Percentiles rank a stretch among this genome's conserved stretches.
Conservation (phyloP, 768 basidiomycete species). For the Russula emetica region DNA sequence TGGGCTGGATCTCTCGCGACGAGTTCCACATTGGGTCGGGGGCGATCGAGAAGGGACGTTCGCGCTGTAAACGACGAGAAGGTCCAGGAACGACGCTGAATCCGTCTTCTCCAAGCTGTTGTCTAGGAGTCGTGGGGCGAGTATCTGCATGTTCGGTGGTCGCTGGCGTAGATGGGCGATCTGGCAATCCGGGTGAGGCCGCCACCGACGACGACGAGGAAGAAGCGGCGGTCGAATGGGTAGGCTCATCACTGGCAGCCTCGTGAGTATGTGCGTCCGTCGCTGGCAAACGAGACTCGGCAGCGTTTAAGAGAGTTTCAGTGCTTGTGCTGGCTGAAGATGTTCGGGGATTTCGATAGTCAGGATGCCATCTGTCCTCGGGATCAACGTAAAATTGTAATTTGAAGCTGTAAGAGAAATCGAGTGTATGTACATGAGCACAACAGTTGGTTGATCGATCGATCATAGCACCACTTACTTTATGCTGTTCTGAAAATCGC, state of each 20-base stretch:
- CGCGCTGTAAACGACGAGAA: constrained; percentile 9
- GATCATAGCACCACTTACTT: constrained; percentile 4
- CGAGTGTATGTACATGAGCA: not conserved
- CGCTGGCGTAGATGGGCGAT: not conserved
- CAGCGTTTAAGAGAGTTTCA: not conserved
- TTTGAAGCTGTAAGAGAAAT: constrained; percentile 5
- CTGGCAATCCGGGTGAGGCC: not conserved
- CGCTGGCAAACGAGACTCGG: not conserved
- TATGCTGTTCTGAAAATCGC: constrained; percentile 14
- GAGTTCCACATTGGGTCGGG: constrained; percentile 19
- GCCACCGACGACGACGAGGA: not conserved
- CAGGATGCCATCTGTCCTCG: not conserved
- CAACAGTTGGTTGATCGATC: not conserved
- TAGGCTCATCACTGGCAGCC: not conserved
- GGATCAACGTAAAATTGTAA: constrained; percentile 7
- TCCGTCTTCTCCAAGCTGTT: not conserved
- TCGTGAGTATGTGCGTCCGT: not conserved
- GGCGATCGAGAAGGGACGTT: not conserved
- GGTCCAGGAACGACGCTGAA: no score
- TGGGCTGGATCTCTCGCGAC: not conserved
- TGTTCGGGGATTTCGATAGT: not conserved
- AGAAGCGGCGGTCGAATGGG: not conserved
- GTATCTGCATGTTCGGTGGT: not conserved
- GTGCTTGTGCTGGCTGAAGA: not conserved
- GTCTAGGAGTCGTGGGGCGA: not conserved